These are phyloP conservation scores for Streptanthus diversifolius DNA, from an alignment of 345 rosid genomes.

Conservation along the genomic window DNA sequence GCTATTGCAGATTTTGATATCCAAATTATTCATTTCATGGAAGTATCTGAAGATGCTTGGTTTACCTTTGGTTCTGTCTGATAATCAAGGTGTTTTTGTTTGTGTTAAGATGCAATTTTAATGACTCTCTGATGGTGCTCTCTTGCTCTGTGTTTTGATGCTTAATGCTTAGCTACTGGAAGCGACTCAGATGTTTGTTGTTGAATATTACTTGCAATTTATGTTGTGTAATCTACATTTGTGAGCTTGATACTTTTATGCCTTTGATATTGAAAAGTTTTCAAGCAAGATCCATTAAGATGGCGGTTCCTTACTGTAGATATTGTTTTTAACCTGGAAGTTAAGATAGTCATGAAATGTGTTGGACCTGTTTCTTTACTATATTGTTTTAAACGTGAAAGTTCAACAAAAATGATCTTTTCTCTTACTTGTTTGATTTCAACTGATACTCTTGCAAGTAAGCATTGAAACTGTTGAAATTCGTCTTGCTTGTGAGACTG, in stretches of 20 bases:
- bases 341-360: no score
- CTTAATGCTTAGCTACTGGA: not conserved
- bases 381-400: not conserved
- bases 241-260: not conserved
- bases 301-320: not conserved
- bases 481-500: not conserved
- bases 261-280: not conserved
- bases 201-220: not conserved
- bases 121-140: not conserved
- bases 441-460: not conserved
- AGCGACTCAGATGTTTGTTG: slow-evolving; percentile 6
- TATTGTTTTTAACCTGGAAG: not conserved
- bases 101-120: slow-evolving; percentile 1
- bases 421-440: not conserved
- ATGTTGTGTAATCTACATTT: not conserved
- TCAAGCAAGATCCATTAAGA: not conserved
- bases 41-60: not conserved
- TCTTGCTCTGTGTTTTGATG: slow-evolving; percentile 9
- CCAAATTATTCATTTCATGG: not conserved
- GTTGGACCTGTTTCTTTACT: no score
- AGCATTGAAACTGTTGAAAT: not conserved
- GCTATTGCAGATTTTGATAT: not conserved
- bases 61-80: not conserved
- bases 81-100: not conserved
- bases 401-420: not conserved